phyloP scores from a whole-genome alignment of 345 rosid genomes.

The Ceriops tagal region DNA sequence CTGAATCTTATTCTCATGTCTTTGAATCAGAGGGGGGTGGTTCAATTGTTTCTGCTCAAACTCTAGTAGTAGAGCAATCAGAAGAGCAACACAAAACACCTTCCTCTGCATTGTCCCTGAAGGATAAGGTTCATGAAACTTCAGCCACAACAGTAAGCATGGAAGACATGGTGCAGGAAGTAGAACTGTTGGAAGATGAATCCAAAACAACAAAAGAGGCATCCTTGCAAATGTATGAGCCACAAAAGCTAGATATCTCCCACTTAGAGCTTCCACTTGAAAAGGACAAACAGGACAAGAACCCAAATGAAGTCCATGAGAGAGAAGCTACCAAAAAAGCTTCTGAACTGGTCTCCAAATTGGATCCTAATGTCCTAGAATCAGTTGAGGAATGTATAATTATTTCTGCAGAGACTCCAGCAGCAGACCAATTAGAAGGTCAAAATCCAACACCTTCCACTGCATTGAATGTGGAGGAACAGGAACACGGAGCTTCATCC shows the following conservation, averaged over 20 bases:
- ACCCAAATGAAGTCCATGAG: neutral
- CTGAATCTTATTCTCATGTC: conserved; percentile 8
- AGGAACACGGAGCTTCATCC: conserved; percentile 9
- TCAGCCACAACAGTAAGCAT: conserved; percentile 11
- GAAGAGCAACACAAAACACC: conserved; percentile 24
- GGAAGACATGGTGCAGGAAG: conserved; percentile 2
- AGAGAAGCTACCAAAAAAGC: conserved; percentile 9
- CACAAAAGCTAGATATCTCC: conserved; percentile 19
- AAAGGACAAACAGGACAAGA: neutral
- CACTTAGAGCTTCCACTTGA: neutral
- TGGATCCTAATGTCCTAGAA: neutral
- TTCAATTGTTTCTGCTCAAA: conserved; percentile 11
- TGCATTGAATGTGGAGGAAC: conserved; percentile 12
- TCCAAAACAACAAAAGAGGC: conserved; percentile 10
- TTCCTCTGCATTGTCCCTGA: conserved; percentile 7
- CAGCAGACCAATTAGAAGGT: conserved; percentile 30
- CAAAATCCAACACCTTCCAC: conserved; percentile 17
- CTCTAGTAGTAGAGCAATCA: conserved; percentile 24
- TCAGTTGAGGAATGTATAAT: conserved; percentile 17
- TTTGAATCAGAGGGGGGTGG: conserved; percentile 12
- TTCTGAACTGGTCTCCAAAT: conserved; percentile 2
- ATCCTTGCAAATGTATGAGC: conserved; percentile 21
- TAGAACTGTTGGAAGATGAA: neutral
- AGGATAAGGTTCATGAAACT: neutral
- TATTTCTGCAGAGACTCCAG: conserved; percentile 10